Percentiles rank a stretch among this genome's conserved stretches.
Evolutionary conservation across 2,329 filamentous ascomycete species (phyloP).

Genomic region (Diaporthe velutina): DNA sequence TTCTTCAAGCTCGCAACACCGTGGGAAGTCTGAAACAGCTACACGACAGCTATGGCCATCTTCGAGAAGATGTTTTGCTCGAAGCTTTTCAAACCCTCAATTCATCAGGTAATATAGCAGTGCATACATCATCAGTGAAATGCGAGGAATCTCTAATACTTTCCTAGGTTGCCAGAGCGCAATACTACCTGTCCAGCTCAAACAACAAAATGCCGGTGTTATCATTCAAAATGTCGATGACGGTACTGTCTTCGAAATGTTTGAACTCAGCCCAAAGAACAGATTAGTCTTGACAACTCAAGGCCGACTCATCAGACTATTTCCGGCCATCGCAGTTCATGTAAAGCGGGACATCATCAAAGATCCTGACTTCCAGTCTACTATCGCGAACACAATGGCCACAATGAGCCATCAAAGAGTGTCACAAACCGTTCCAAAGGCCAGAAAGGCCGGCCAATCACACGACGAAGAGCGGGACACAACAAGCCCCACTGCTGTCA

Average conservation of each 20-base stretch:
- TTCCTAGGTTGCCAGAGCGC: background rate
- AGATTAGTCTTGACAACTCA: constrained; percentile 43
- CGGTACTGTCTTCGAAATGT: constrained; percentile 47
- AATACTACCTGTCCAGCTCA: constrained; percentile 48
- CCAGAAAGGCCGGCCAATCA: constrained; percentile 52
- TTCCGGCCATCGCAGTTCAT: constrained; percentile 45
- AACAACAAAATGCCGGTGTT: constrained; percentile 52
- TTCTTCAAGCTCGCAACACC: background rate
- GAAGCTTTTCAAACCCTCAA: background rate
- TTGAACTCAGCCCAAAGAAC: constrained; percentile 51
- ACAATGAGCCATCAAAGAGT: constrained; percentile 48
- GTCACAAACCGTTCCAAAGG: constrained; percentile 38
- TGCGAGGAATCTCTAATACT: background rate
- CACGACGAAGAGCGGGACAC: constrained; percentile 62
- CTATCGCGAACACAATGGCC: constrained; percentile 43
- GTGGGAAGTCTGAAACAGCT: background rate
- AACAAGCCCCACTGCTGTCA: constrained; percentile 62
- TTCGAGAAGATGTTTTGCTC: background rate
- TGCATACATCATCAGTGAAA: background rate
- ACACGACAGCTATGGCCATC: background rate
- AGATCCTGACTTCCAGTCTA: constrained; percentile 41
- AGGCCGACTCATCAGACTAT: constrained; percentile 48
- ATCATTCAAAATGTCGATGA: constrained; percentile 44
- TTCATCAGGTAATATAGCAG: background rate
- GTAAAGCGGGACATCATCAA: constrained; percentile 41